phyloP scores from a whole-genome alignment of 2,329 filamentous ascomycete genomes.

The Gaeumannomyces sp. region DNA sequence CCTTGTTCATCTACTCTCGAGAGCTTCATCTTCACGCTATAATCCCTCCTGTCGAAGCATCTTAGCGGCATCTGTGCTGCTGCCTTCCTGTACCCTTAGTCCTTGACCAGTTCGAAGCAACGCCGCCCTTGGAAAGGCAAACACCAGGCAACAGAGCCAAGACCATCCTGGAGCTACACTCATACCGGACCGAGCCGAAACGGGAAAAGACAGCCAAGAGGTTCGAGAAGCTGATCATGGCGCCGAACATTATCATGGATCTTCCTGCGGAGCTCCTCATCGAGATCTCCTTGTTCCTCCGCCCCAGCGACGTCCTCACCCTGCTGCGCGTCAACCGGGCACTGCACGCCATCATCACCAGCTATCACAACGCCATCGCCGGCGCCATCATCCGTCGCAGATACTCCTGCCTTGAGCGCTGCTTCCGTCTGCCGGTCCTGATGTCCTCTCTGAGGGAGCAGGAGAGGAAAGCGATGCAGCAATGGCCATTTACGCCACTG shows the following conservation, averaged over 20 bases:
- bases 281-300: slow-evolving; percentile 38
- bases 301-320: slow-evolving; percentile 43
- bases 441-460: slow-evolving; percentile 32
- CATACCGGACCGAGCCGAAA: slow-evolving; percentile 45
- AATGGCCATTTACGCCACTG: too few relatives aligned
- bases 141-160: slow-evolving; percentile 27
- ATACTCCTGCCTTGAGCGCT: slow-evolving; percentile 43
- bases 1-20: too few relatives aligned
- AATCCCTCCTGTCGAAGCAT: too few relatives aligned
- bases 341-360: slow-evolving; percentile 35
- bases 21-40: too few relatives aligned
- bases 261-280: slow-evolving; percentile 48
- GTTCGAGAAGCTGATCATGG: slow-evolving; percentile 24
- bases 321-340: slow-evolving; percentile 35
- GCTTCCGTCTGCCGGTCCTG: slow-evolving; percentile 43
- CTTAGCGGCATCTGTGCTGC: too few relatives aligned
- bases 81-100: too few relatives aligned
- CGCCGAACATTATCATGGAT: slow-evolving; percentile 32
- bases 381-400: slow-evolving; percentile 36
- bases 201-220: slow-evolving; percentile 37
- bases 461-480: slow-evolving; percentile 28
- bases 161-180: slow-evolving; percentile 38
- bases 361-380: slow-evolving; percentile 37
- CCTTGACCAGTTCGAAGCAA: too few relatives aligned
- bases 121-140: too few relatives aligned